Evolutionary conservation across 179 eudicot species (phyloP), one percentile per base, ranked within the genome.

Genomic region (Amaranthus tricolor): DNA sequence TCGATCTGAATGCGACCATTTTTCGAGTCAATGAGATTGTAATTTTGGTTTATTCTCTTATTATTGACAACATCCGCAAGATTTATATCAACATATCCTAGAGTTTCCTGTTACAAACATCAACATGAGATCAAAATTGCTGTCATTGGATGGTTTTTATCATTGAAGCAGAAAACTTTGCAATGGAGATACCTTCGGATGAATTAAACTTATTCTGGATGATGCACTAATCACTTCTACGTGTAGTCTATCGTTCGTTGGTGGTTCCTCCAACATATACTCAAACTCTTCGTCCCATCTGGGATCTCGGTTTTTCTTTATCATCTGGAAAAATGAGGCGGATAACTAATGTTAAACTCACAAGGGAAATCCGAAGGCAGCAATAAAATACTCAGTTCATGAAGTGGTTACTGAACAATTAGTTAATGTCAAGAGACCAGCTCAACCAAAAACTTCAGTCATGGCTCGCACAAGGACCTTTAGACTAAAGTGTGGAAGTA

Each of bases 1-100:
- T 94, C 98, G 16, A 94, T 81, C 63, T 94, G 98, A 68, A 94
- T 68, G 60, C 83, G 73, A 52, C 96, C 92, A 55, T 90, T 88
- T 75, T 82, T 90, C 7, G 96, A 90, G 75, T 90, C 96, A 15
- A 88, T 90, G 24, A 90, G 87, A 76, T 87, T 83, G 79, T 86
- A 88, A 62, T 80, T 92, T 82, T 90, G 94, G 51, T 92, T 94
- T 85, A 92, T 90, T 77, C 98, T 85, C 86, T 84, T 94, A 82
- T 94, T 94, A 80, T 54, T 78, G 24, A 94, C 89, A 1, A 89
- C 98, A 68, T 92, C 97, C 17, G 89, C 78, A 2, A 94, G 93
- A 76, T 68, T 76, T 72, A 94, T 88, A 69, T 94, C 97, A 24
- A 89, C 89, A 68, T 88, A 92, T 45, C 98, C 98, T 84, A 94